Conservation (phyloP, 768 basidiomycete genomes). For the Pleurotus citrinopileatus region DNA sequence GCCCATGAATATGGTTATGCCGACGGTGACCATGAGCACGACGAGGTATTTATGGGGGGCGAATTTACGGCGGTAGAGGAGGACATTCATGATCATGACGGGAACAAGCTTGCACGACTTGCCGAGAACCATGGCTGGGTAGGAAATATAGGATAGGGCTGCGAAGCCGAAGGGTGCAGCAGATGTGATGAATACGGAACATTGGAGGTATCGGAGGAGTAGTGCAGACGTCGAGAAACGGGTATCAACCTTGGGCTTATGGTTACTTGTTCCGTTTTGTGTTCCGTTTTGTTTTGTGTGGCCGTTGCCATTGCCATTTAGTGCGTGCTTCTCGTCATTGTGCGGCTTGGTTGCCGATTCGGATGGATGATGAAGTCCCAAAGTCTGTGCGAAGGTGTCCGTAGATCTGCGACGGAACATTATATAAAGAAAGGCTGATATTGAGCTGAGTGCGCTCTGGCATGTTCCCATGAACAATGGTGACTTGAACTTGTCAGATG, state of each 20-base stretch:
- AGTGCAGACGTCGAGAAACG: conserved; percentile 41
- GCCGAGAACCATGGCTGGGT: conserved; percentile 98
- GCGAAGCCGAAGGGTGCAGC: conserved; percentile 97
- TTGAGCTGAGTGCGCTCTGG: conserved; percentile 75
- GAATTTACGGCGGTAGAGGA: conserved; percentile 91
- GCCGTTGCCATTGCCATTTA: conserved; percentile 20
- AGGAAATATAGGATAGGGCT: conserved; percentile 91
- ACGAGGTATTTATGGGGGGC: conserved; percentile 95
- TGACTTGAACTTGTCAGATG: conserved; percentile 76
- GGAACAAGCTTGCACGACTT: conserved; percentile 99
- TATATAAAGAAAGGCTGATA: conserved; percentile 79
- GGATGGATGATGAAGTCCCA: conserved; percentile 51
- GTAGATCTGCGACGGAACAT: conserved; percentile 53
- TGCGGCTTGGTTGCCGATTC: conserved; percentile 17
- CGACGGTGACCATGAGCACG: conserved; percentile 86
- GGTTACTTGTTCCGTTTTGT: conserved; percentile 27
- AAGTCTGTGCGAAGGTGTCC: conserved; percentile 49
- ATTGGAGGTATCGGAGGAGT: conserved; percentile 77
- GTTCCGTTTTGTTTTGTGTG: conserved; percentile 26
- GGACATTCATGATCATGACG: conserved; percentile 95
- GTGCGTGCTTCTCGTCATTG: conserved; percentile 11
- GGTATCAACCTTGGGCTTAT: conserved; percentile 25
- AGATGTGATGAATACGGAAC: conserved; percentile 81
- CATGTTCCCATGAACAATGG: conserved; percentile 83
- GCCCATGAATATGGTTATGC: conserved; percentile 94